Evolutionary conservation across 1,284 basidiomycete species (phyloP).

Genomic region (Mycena sp.): DNA sequence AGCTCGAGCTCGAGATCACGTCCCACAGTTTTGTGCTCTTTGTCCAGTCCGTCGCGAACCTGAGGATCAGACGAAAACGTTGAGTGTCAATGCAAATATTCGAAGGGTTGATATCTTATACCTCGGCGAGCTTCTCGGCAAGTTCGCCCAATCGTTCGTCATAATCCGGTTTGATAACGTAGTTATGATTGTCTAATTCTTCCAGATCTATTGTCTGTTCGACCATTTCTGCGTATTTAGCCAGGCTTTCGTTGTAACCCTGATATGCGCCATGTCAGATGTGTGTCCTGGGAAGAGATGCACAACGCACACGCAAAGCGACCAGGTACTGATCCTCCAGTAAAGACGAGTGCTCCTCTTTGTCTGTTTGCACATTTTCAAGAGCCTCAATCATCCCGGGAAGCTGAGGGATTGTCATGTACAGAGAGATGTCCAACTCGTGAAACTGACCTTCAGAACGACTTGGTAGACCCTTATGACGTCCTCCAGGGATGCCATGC

Average conservation of each 20-base stretch:
- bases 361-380: conserved; percentile 60
- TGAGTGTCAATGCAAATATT: neutral
- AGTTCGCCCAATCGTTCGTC: conserved; percentile 80
- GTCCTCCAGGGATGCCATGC: conserved; percentile 89
- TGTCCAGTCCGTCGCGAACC: conserved; percentile 85
- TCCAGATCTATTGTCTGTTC: conserved; percentile 95
- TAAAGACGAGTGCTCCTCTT: conserved; percentile 59
- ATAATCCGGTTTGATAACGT: conserved; percentile 94
- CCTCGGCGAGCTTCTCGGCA: conserved; percentile 72
- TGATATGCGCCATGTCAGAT: conserved; percentile 43
- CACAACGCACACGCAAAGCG: conserved; percentile 8
- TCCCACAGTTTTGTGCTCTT: conserved; percentile 82
- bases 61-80: conserved; percentile 34
- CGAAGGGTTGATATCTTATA: conserved; percentile 34
- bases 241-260: conserved; percentile 71
- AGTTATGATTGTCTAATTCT: conserved; percentile 86
- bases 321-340: conserved; percentile 74
- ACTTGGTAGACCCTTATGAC: conserved; percentile 98
- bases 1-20: conserved; percentile 85
- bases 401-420: conserved; percentile 57
- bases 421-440: neutral
- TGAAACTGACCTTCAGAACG: conserved; percentile 56
- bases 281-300: neutral
- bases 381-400: conserved; percentile 78
- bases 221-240: conserved; percentile 93